phyloP scores from a whole-genome alignment of 2,329 filamentous ascomycete genomes.

The Nemania bipapillata region DNA sequence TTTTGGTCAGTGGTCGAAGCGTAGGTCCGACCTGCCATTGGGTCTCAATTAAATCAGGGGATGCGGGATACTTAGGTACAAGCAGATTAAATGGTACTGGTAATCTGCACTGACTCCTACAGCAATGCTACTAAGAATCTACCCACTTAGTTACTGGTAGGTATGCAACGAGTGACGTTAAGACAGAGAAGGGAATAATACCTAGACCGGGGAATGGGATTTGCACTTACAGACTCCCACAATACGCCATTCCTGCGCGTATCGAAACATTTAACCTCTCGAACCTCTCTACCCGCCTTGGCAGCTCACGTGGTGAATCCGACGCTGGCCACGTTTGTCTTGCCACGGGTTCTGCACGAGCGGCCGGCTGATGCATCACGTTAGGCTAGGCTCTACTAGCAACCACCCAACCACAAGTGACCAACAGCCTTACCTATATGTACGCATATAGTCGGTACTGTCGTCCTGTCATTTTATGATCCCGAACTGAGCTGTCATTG shows the following conservation, averaged over 20 bases:
- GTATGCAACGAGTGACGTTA: too few species aligned
- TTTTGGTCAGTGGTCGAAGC: too few species aligned
- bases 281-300: slow-evolving; percentile 8
- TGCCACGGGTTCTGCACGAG: slow-evolving; percentile 26
- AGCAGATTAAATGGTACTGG: not conserved
- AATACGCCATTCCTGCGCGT: not conserved
- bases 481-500: not conserved
- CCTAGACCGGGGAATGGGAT: too few species aligned
- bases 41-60: not conserved
- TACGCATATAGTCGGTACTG: not conserved
- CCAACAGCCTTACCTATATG: slow-evolving; percentile 18
- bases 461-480: not conserved
- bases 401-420: slow-evolving; percentile 13
- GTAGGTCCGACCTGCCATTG: too few species aligned
- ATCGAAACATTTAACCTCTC: not conserved
- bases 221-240: too few species aligned
- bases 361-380: slow-evolving; percentile 21
- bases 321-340: slow-evolving; percentile 34
- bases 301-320: slow-evolving; percentile 33
- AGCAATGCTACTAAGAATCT: not conserved
- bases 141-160: too few species aligned
- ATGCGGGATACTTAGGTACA: slow-evolving; percentile 7
- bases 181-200: too few species aligned
- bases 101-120: not conserved
- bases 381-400: not conserved